These are phyloP conservation scores for Wallemia mellicola DNA, from an alignment of 1,284 basidiomycete genomes.

Conservation along the genomic window DNA sequence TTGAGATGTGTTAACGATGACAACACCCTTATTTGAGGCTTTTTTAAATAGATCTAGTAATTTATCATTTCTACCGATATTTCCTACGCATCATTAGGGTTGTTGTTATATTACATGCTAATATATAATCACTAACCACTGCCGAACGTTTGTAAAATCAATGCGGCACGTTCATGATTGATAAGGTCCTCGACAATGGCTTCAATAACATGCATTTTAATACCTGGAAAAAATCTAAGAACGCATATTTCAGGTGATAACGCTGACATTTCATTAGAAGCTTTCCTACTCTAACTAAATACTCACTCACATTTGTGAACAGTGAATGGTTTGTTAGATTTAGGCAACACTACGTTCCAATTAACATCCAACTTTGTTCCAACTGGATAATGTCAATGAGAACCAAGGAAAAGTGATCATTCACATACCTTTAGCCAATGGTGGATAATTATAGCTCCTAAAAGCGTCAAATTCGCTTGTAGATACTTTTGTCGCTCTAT, in stretches of 20 bases:
- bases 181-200: neutral
- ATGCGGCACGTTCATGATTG: neutral
- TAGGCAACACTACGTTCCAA: constrained; percentile 56
- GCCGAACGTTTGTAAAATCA: neutral
- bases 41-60: neutral
- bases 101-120: neutral
- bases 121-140: neutral
- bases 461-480: constrained; percentile 67
- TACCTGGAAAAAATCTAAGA: neutral
- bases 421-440: constrained; percentile 34
- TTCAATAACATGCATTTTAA: neutral
- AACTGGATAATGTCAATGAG: no score
- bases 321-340: constrained; percentile 37
- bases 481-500: constrained; percentile 42
- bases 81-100: neutral
- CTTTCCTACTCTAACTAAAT: neutral
- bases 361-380: constrained; percentile 67
- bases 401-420: no score
- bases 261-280: neutral
- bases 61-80: neutral
- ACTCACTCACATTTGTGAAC: constrained; percentile 35
- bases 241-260: neutral
- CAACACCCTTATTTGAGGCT: neutral
- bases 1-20: neutral
- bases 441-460: constrained; percentile 51